Conservation (phyloP, 176 grass and related monocot genomes). For the Carex littledalei region DNA sequence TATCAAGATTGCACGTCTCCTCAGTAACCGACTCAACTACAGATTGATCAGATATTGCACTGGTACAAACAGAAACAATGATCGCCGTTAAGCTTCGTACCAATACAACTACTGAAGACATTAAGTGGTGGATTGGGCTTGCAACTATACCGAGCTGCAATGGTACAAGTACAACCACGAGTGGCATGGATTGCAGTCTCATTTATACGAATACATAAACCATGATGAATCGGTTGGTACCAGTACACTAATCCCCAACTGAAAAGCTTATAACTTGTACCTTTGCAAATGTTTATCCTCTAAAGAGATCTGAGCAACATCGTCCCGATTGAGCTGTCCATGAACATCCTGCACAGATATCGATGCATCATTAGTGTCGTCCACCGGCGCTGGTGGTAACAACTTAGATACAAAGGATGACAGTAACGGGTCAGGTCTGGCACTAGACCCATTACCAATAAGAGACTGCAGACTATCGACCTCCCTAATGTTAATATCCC, state of each 20-base stretch:
- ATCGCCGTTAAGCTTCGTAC: background rate
- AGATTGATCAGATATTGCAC: background rate
- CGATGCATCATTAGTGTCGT: background rate
- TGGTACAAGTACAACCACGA: background rate
- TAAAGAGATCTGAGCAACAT: background rate
- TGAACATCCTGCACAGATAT: background rate
- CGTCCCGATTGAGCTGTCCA: background rate
- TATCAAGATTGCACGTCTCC: conserved; percentile 4
- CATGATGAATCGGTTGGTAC: background rate
- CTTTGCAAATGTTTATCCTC: conserved; percentile 12
- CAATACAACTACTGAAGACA: background rate
- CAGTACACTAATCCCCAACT: background rate
- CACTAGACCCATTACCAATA: background rate
- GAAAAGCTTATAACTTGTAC: background rate
- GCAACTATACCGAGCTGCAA: background rate
- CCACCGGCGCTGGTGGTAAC: background rate
- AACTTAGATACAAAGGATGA: conserved; percentile 20
- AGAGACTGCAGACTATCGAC: background rate
- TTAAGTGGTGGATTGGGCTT: background rate
- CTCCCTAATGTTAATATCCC: conserved; percentile 7
- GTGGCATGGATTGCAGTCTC: background rate
- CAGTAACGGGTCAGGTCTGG: conserved; percentile 15
- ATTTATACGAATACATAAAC: background rate
- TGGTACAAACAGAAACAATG: background rate
- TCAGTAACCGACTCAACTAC: background rate